A percentile compares a stretch with the other conserved stretches of the same genome.
Conservation (phyloP, 768 basidiomycete species). For the Auricularia heimuer region DNA sequence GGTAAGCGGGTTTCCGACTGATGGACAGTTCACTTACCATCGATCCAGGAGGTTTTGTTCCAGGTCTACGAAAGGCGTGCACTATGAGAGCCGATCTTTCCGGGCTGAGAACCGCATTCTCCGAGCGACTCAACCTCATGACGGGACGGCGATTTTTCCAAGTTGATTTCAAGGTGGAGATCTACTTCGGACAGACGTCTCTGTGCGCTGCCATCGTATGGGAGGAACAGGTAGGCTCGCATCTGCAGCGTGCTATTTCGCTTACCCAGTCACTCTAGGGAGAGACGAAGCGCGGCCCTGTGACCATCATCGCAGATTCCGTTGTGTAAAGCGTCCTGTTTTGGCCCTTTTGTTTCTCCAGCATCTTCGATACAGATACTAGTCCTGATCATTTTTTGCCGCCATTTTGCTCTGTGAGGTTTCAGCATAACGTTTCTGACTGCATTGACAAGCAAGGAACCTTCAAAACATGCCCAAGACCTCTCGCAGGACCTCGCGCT, state of each 20-base stretch:
- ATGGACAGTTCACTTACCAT: too few species aligned
- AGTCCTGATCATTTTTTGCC: too few species aligned
- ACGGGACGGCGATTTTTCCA: background rate
- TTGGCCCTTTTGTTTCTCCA: too few species aligned
- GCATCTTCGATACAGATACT: too few species aligned
- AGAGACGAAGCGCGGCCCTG: too few species aligned
- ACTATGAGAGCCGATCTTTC: constrained; percentile 7
- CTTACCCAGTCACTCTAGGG: too few species aligned
- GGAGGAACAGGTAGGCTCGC: constrained; percentile 4
- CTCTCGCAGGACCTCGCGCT: constrained; percentile 77
- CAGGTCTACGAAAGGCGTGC: constrained; percentile 2
- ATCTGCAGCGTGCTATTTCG: too few species aligned
- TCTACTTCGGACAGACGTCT: constrained; percentile 4
- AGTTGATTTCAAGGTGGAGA: constrained; percentile 4
- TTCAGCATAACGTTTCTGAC: too few species aligned
- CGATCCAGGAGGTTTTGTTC: background rate
- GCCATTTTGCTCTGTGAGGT: too few species aligned
- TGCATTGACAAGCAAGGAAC: constrained; percentile 15
- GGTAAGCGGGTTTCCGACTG: too few species aligned
- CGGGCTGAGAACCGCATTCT: background rate
- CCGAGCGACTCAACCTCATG: background rate
- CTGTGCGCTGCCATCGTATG: constrained; percentile 2
- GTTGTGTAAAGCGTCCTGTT: too few species aligned
- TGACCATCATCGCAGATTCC: too few species aligned
- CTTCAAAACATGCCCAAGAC: constrained; percentile 73